These are phyloP conservation scores for Pyrenula aspistea DNA, from an alignment of 495 filamentous ascomycete species.

Conservation along the genomic window DNA sequence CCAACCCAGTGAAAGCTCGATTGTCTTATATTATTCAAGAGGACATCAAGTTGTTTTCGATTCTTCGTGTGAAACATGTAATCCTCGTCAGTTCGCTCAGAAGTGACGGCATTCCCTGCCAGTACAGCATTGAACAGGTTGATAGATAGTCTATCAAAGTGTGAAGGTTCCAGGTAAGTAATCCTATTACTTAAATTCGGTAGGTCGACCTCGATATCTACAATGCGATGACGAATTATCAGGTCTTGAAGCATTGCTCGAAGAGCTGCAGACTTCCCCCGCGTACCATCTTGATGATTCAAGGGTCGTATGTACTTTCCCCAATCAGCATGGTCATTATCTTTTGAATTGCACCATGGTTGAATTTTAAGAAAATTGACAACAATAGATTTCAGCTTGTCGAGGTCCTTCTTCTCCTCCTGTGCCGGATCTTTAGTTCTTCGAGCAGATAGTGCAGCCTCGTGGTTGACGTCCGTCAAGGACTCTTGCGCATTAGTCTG, in stretches of 20 bases:
- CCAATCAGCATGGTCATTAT: conserved; percentile 51
- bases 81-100: conserved; percentile 67
- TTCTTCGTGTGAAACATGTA: conserved; percentile 80
- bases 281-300: conserved; percentile 34
- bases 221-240: conserved; percentile 69
- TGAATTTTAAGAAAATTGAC: conserved; percentile 58
- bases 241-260: conserved; percentile 58
- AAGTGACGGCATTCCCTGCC: conserved; percentile 80
- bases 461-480: conserved; percentile 5
- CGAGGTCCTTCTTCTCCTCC: conserved; percentile 59
- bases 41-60: conserved; percentile 43
- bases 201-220: conserved; percentile 49
- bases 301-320: conserved; percentile 60
- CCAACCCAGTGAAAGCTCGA: conserved; percentile 88
- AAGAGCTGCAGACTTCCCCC: conserved; percentile 50
- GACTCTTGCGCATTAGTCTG: conserved; percentile 17
- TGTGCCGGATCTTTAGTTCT: conserved; percentile 24
- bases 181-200: conserved; percentile 61
- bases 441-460: conserved; percentile 18
- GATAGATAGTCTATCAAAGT: conserved; percentile 70
- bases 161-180: conserved; percentile 66
- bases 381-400: conserved; percentile 59
- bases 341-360: conserved; percentile 56
- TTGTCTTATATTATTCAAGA: conserved; percentile 71
- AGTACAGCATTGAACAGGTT: conserved; percentile 77